phyloP scores from a whole-genome alignment of 208 protist genomes.

The Crithidia acanthocephali region DNA sequence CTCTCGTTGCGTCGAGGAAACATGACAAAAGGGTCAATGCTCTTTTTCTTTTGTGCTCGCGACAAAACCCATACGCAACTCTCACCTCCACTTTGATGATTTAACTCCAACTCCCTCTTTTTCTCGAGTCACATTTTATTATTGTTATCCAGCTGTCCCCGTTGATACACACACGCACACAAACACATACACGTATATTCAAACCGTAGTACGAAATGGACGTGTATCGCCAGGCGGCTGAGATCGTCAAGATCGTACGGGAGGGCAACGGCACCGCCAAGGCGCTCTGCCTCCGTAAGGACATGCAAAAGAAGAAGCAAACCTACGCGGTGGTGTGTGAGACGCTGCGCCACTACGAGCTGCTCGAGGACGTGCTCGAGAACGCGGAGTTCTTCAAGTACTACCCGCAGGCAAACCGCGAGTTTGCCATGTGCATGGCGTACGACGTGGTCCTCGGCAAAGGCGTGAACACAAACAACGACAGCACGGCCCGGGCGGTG shows the following conservation, averaged over 20 bases:
- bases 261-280: slow-evolving; percentile 85
- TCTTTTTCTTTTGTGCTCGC: too few relatives aligned
- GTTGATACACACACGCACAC: too few relatives aligned
- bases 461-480: slow-evolving; percentile 84
- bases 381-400: slow-evolving; percentile 86
- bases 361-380: slow-evolving; percentile 86
- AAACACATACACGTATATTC: too few relatives aligned
- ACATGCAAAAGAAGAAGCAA: slow-evolving; percentile 94
- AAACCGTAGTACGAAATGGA: slow-evolving; percentile 71
- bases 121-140: slow-evolving; percentile 5
- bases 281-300: slow-evolving; percentile 90
- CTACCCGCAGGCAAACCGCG: slow-evolving; percentile 68
- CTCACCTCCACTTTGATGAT: too few relatives aligned
- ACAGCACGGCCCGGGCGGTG: slow-evolving; percentile 82
- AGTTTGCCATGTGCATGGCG: slow-evolving; percentile 83
- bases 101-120: too few relatives aligned
- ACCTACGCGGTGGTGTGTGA: slow-evolving; percentile 94
- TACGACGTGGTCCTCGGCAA: slow-evolving; percentile 91
- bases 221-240: slow-evolving; percentile 88
- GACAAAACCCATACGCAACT: too few relatives aligned
- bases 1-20: too few relatives aligned
- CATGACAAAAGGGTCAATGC: too few relatives aligned
- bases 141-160: background rate
- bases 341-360: slow-evolving; percentile 87
- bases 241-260: slow-evolving; percentile 76